Base-by-base conservation (phyloP, 768 basidiomycete genomes). In the Tylopilus felleus region DNA sequence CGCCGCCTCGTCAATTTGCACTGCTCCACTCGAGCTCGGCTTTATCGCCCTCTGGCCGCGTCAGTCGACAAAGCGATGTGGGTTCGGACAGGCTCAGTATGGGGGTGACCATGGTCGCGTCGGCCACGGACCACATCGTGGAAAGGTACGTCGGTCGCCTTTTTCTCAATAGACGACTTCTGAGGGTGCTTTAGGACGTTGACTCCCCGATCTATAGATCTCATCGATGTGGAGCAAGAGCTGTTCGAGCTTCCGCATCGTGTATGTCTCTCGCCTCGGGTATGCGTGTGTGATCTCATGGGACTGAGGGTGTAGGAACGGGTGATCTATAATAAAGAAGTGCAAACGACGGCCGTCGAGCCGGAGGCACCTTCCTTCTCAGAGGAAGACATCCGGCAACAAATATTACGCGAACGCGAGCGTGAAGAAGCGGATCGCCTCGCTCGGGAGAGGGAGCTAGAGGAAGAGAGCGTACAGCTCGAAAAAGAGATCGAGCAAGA, bases 161-260 rank as follows among this genome's bases (percentile, higher is more conserved):
- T 6, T 21, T 45, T 28, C 25, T 28, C 22, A 19, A 50, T 22
- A 36, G 47, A 28, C 39, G 13, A 60, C 42, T 23, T 23, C 22
- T 47, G n/a, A 47, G 40, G 58, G 59, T 55, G 16, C 31, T 29
- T 8, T 57, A 90, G 87, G 53, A 75, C 75, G 42, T 75, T 90
- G 63, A 83, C 80, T 5, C 84, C 86, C 12, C 78, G 88, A 40
- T 77, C 80, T 28, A 74, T 84, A 40, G 90, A 92, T 65, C 78
- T 93, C n/a, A 81, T 96, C 47, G 91, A 96, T 60, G 79, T 90
- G 17, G 90, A 93, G 59, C 86, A 92, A 64, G 94, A 97, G 65
- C 74, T 97, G 6, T 96, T 92, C 60, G 93, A 95, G 62, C 73
- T 94, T 12, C 93, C 93, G 3, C 84, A 88, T 63, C 92, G 88